A percentile compares a stretch with the other conserved stretches of the same genome.
These are phyloP conservation scores for Hypoxylon rickii DNA, from an alignment of 495 filamentous ascomycete species.

Conservation along the genomic window DNA sequence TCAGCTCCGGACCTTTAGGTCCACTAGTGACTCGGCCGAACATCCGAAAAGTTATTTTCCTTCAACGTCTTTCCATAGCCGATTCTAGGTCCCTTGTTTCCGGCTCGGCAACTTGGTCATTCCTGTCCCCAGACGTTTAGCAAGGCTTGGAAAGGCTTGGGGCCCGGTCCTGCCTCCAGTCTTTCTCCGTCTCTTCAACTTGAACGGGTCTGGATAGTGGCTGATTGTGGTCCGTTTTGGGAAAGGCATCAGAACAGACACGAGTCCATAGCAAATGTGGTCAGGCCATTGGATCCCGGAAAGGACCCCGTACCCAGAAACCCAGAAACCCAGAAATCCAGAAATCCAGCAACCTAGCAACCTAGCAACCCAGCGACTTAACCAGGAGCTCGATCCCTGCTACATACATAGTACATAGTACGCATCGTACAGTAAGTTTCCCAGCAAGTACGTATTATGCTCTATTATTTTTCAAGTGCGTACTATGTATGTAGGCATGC, in stretches of 20 bases:
- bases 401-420: background rate
- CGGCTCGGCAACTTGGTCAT: constrained; percentile 25
- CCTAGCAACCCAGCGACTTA: too few relatives aligned
- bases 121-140: background rate
- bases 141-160: constrained; percentile 11
- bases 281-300: constrained; percentile 17
- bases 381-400: constrained; percentile 24
- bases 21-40: constrained; percentile 17
- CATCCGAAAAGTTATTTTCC: constrained; percentile 3
- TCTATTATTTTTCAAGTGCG: too few relatives aligned
- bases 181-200: background rate
- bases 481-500: background rate
- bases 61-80: constrained; percentile 20
- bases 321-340: too few relatives aligned
- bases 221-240: constrained; percentile 11
- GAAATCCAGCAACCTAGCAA: too few relatives aligned
- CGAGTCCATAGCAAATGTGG: background rate
- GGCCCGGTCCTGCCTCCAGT: constrained; percentile 3
- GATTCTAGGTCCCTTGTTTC: constrained; percentile 17
- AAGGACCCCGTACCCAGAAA: constrained; percentile 24
- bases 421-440: background rate
- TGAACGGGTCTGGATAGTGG: constrained; percentile 15
- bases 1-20: constrained; percentile 18
- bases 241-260: background rate
- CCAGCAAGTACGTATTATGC: too few relatives aligned